Evolutionary conservation across 2,329 filamentous ascomycete species (phyloP), one percentile per base, ranked within the genome.

Genomic region (Pseudocercospora pini-densiflorae): DNA sequence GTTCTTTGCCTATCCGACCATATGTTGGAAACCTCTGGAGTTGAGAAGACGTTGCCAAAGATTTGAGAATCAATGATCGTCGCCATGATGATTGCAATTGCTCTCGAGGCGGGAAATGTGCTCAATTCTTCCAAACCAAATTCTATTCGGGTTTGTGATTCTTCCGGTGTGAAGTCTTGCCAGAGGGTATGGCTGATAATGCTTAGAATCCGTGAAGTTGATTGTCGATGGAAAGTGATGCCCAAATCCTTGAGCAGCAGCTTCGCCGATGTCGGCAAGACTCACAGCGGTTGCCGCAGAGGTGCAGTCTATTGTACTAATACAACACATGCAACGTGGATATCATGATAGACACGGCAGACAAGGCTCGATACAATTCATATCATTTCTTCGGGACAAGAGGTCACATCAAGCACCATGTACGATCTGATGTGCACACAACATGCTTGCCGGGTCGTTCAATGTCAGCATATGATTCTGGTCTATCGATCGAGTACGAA

Each of bases 1-100:
- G 73, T 75, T 54, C 74, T 66, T 40, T 71, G 68, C 54, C 63
- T 64, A 65, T 76, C 74, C 9, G 73, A 75, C 75, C 75, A 77
- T 29, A 77, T 76, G 9, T 64, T 59, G 7, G 65, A 54, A 40
- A 69, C 65, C 57, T 75, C 73, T 3, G 71, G 63, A 5, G 73
- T 75, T 24, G 72, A 72, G 67, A 77, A 72, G 59, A 74, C 63
- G 61, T 74, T 74, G 67, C 69, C 64, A 63, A 75, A 76, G 61
- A 77, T 74, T 10, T 69, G 65, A 12, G 74, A 77, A 67, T 77
- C 75, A 19, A 70, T 68, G 1, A 76, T 67, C 8, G 72, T 69
- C 4, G 73, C 70, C 72, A 75, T 76, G n/a, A 24, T 67, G 58
- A 40, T 40, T n/a, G 14, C 14, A 40, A 40, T 5, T 40, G 36